These are phyloP conservation scores for Brasilioporus rufonigricans DNA, from an alignment of 768 basidiomycete genomes.

Conservation along the genomic window DNA sequence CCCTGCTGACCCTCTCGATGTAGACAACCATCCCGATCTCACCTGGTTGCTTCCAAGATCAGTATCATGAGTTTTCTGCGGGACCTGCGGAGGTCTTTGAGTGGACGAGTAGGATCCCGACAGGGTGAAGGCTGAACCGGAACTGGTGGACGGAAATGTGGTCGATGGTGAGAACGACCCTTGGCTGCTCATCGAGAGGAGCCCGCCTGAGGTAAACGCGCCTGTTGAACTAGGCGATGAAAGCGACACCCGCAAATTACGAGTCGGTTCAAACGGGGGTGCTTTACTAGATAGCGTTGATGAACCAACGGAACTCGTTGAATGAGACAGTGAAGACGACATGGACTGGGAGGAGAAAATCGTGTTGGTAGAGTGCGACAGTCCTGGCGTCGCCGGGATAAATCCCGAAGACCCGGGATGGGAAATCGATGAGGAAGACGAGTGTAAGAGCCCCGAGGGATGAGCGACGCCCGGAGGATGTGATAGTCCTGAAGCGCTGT, in stretches of 20 bases:
- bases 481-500: constrained; percentile 12
- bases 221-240: constrained; percentile 20
- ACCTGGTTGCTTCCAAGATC: constrained; percentile 5
- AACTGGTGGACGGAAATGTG: constrained; percentile 7
- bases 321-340: constrained; percentile 27
- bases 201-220: constrained; percentile 8
- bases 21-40: constrained; percentile 11
- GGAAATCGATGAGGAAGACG: constrained; percentile 17
- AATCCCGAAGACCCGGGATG: constrained; percentile 17
- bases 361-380: constrained; percentile 17
- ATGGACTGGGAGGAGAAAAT: constrained; percentile 19
- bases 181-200: constrained; percentile 12
- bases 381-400: constrained; percentile 6
- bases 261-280: constrained; percentile 51
- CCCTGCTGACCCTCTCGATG: constrained; percentile 8
- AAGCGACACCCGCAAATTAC: constrained; percentile 24
- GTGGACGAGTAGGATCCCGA: constrained; percentile 16
- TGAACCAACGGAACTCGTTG: constrained; percentile 27
- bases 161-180: constrained; percentile 19
- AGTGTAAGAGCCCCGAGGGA: constrained; percentile 9
- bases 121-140: constrained; percentile 9
- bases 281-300: constrained; percentile 54
- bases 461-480: constrained; percentile 17
- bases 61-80: constrained; percentile 7
- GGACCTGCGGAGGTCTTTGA: constrained; percentile 8